Evolutionary conservation across 2,329 filamentous ascomycete species (phyloP).

Genomic region (Alternaria gaisen): DNA sequence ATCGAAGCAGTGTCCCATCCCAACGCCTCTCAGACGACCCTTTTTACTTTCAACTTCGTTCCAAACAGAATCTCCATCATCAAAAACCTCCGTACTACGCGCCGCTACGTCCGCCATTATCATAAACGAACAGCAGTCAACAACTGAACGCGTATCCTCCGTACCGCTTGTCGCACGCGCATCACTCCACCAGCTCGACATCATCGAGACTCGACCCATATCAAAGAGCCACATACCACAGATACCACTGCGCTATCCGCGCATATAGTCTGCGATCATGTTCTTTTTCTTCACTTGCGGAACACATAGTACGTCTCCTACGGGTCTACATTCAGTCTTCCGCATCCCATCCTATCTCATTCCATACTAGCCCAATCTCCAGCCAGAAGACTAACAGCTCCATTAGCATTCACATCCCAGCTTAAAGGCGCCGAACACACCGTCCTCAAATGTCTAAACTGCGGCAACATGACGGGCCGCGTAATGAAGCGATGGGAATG

Average conservation of each 20-base stretch:
- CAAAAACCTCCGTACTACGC: background rate
- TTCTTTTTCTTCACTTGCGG: slow-evolving; percentile 63
- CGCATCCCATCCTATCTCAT: background rate
- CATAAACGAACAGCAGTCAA: background rate
- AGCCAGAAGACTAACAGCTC: slow-evolving; percentile 4
- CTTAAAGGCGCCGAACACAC: slow-evolving; percentile 60
- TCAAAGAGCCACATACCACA: background rate
- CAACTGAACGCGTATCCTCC: background rate
- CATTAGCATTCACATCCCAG: slow-evolving; percentile 56
- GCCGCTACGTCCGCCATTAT: background rate
- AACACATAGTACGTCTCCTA: slow-evolving; percentile 54
- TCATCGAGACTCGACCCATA: background rate
- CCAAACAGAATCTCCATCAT: background rate
- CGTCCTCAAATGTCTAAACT: slow-evolving; percentile 62
- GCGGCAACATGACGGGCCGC: slow-evolving; percentile 57
- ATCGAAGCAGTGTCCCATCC: background rate
- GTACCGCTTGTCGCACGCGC: background rate
- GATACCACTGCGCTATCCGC: slow-evolving; percentile 1
- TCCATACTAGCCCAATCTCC: no score
- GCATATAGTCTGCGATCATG: slow-evolving; percentile 37
- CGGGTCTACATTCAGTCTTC: background rate
- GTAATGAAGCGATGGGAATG: slow-evolving; percentile 56
- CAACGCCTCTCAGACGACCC: background rate
- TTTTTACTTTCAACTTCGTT: background rate
- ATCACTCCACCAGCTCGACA: background rate